phyloP scores from a whole-genome alignment of 2,329 filamentous ascomycete species.

The Fusarium foetens region DNA sequence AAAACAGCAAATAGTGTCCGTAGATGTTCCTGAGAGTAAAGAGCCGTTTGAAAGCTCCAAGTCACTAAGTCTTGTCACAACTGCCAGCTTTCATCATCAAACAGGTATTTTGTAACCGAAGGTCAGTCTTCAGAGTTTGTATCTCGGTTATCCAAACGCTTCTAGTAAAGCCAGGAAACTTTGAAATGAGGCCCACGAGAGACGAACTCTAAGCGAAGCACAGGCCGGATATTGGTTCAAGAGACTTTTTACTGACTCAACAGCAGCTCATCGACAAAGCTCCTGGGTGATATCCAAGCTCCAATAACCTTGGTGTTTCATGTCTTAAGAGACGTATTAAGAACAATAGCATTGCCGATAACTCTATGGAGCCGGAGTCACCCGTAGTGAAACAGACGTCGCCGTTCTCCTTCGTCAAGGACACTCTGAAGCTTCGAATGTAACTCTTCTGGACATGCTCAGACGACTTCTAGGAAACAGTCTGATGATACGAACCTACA shows the following conservation, averaged over 20 bases:
- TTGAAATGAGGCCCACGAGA: neutral
- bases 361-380: constrained; percentile 24
- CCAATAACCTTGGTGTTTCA: constrained; percentile 28
- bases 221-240: neutral
- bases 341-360: constrained; percentile 34
- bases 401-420: constrained; percentile 8
- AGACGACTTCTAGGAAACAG: constrained; percentile 1
- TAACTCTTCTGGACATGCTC: constrained; percentile 13
- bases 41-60: neutral
- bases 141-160: neutral
- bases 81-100: neutral
- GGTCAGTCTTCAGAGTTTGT: neutral
- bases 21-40: neutral
- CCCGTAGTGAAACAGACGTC: constrained; percentile 14
- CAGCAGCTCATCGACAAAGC: constrained; percentile 1
- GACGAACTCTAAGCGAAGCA: constrained; percentile 9
- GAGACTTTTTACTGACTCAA: constrained; percentile 3
- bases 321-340: constrained; percentile 23
- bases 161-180: neutral
- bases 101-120: neutral
- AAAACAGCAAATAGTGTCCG: neutral
- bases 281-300: neutral
- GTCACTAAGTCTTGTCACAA: neutral
- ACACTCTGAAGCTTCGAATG: constrained; percentile 4
- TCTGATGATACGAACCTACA: neutral